phyloP scores from a whole-genome alignment of 495 filamentous ascomycete species.

The Annulohypoxylon moriforme region DNA sequence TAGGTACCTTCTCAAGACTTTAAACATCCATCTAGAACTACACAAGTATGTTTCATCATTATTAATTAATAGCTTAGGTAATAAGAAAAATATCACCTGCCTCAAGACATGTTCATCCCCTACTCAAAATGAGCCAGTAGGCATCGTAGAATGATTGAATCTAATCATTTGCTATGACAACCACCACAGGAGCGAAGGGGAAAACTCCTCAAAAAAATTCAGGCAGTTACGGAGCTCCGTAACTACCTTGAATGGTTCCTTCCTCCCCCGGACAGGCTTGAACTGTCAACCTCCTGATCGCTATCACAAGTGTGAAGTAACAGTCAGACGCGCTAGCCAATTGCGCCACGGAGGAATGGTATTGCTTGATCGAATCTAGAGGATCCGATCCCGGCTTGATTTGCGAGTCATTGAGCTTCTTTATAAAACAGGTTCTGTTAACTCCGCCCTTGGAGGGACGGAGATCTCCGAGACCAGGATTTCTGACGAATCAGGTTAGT shows the following conservation, averaged over 20 bases:
- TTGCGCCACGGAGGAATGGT: slow-evolving; percentile 7
- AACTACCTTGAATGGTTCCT: not conserved
- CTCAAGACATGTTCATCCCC: too few relatives aligned
- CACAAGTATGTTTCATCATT: too few relatives aligned
- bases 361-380: not conserved
- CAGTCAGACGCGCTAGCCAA: slow-evolving; percentile 14
- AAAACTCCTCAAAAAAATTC: not conserved
- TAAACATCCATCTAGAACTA: too few relatives aligned
- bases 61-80: too few relatives aligned
- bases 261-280: slow-evolving; percentile 10
- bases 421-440: not conserved
- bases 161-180: too few relatives aligned
- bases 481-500: not conserved
- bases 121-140: too few relatives aligned
- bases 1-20: too few relatives aligned
- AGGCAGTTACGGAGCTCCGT: not conserved
- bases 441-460: not conserved
- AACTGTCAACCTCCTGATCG: slow-evolving; percentile 12
- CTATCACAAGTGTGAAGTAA: not conserved
- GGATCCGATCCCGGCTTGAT: not conserved
- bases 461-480: not conserved
- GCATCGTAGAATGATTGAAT: too few relatives aligned
- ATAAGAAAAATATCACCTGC: too few relatives aligned
- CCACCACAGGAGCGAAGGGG: too few relatives aligned
- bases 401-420: not conserved